A percentile compares a stretch with the other conserved stretches of the same genome.
Evolutionary conservation across 352 stramenopile species (phyloP).

Genomic region (Pythium aristosporum): DNA sequence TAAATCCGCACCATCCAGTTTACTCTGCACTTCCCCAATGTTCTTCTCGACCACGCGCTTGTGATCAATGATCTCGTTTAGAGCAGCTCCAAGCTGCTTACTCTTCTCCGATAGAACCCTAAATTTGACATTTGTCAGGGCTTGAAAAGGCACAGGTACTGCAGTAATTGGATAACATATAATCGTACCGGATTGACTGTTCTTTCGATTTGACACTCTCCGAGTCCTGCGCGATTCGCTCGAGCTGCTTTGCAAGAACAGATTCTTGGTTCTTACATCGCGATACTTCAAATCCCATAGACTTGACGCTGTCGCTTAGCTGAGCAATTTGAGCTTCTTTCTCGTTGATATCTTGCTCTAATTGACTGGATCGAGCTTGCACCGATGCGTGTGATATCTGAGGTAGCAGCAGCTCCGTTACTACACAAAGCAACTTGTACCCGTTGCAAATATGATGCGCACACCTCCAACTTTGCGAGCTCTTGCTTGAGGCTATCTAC

Average conservation of each 20-base stretch:
- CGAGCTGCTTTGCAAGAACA: neutral
- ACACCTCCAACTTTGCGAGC: neutral
- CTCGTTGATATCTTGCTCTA: neutral
- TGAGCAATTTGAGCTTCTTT: slow-evolving; percentile 1
- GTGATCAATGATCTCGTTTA: neutral
- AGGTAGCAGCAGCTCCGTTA: neutral
- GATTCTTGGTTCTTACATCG: slow-evolving; percentile 3
- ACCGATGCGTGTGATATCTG: slow-evolving; percentile 3
- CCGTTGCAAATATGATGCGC: neutral
- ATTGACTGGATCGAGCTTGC: neutral
- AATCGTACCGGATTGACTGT: neutral
- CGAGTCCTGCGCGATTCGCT: neutral
- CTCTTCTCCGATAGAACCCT: neutral
- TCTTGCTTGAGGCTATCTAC: neutral
- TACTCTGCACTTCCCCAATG: neutral
- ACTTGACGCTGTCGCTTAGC: neutral
- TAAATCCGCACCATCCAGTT: neutral
- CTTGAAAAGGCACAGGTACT: neutral
- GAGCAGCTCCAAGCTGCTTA: neutral
- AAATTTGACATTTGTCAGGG: neutral
- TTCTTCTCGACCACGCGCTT: slow-evolving; percentile 3
- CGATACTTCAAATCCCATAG: neutral
- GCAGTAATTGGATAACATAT: neutral
- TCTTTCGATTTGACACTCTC: neutral
- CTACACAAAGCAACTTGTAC: neutral